Evolutionary conservation across 371 early-diverging fungal genomes (phyloP), one percentile per base, ranked within the genome.

Genomic region (Blakeslea trispora): DNA sequence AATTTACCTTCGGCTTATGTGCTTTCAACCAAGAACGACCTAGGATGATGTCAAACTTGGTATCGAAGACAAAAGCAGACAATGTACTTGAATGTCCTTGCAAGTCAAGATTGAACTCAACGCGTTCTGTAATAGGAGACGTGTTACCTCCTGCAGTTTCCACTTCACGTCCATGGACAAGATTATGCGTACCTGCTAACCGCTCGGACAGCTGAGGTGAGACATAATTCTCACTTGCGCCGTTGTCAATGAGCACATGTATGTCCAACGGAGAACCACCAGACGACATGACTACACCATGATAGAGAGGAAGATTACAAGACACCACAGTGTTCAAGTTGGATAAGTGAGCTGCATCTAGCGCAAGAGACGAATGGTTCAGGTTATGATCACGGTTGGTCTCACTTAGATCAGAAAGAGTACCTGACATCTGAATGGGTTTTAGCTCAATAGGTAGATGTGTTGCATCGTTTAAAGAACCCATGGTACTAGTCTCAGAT

Each of bases 191-290:
- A 37, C n/a, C 31, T 17, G 8, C 28, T 23, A 0, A 44, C 31
- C 2, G 49, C 18, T 1, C n/a, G n/a, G n/a, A n/a, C n/a, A n/a
- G n/a, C n/a, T n/a, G n/a, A n/a, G 57, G 57, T 0, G 42, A 49
- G 0, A 57, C 57, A 43, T 50, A 57, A 9, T 57, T 57, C 43
- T 35, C 50, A 45, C 57, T 57, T 5, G 57, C 57, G 37, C 57
- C 50, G 17, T n/a, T 34, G 28, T 57, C 50, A 43, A 57, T 57
- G 19, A 56, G 7, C 0, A 49, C 17, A 14, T 31, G n/a, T n/a
- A n/a, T n/a, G n/a, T n/a, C 14, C 0, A 49, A 2, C 2, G 0
- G 13, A 1, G 31, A 2, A 14, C 31, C 53, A 52, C 31, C n/a
- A n/a, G n/a, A n/a, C n/a, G n/a, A n/a, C n/a, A n/a, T 43, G 11